phyloP scores from a whole-genome alignment of 129 eudicot species.

The Silybum marianum region DNA sequence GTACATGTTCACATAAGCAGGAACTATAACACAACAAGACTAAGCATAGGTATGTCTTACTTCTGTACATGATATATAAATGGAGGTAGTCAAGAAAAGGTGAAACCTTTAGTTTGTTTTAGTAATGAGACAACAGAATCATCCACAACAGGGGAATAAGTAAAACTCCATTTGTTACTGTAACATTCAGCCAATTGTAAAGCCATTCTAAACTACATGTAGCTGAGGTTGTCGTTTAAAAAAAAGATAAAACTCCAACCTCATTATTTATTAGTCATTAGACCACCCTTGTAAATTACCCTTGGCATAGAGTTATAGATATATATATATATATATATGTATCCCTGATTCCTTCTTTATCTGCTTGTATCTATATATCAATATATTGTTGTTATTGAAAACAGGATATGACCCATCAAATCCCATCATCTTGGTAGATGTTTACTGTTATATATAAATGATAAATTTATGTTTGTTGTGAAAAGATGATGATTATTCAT shows the following conservation, averaged over 20 bases:
- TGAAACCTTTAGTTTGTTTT: conserved; percentile 8
- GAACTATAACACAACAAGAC: conserved; percentile 20
- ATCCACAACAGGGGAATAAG: conserved; percentile 3
- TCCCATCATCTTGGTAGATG: not conserved
- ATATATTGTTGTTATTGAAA: not conserved
- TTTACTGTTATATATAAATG: not conserved
- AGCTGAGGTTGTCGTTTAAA: not conserved
- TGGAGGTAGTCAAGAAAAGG: conserved; percentile 4
- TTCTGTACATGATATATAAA: conserved; percentile 23
- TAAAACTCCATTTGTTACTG: conserved; percentile 9
- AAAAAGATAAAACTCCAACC: conserved; percentile 11
- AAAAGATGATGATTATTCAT: not conserved
- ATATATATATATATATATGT: not conserved
- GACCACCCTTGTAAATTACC: conserved; percentile 2
- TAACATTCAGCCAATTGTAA: conserved; percentile 22
- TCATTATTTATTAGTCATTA: too few relatives aligned
- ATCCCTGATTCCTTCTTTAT: conserved; percentile 10
- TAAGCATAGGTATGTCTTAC: conserved; percentile 32
- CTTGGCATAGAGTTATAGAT: not conserved
- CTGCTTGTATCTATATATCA: conserved; percentile 13
- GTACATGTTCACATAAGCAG: conserved; percentile 47
- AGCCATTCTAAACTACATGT: conserved; percentile 11
- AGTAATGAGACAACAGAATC: conserved; percentile 3
- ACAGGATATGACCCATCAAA: not conserved
- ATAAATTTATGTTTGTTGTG: too few relatives aligned